Conservation (phyloP, 345 rosid genomes). For the Garcia nutans region DNA sequence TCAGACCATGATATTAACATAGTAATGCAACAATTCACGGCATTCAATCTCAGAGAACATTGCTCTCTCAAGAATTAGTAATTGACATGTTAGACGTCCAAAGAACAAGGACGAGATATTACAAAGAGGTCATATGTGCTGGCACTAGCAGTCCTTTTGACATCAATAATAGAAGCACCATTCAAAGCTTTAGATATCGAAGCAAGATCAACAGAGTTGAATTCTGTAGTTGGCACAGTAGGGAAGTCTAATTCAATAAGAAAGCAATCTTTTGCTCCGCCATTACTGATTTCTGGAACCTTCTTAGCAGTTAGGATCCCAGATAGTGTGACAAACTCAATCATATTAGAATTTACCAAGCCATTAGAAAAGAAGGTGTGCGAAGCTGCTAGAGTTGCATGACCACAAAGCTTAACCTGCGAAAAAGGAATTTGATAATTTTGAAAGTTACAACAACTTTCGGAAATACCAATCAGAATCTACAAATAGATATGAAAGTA, state of each 20-base stretch:
- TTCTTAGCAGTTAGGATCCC: slow-evolving; percentile 66
- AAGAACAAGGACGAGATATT: slow-evolving; percentile 21
- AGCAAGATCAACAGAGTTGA: slow-evolving; percentile 29
- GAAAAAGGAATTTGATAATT: neutral
- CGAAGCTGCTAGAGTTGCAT: slow-evolving; percentile 84
- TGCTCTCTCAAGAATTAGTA: neutral
- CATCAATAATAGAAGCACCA: slow-evolving; percentile 49
- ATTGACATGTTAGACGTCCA: neutral
- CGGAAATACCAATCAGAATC: neutral
- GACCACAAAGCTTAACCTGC: slow-evolving; percentile 81
- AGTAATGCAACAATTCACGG: neutral
- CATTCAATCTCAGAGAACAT: neutral
- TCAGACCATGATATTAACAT: neutral
- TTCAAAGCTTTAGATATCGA: slow-evolving; percentile 49
- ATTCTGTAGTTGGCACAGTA: slow-evolving; percentile 31
- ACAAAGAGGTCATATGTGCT: slow-evolving; percentile 42
- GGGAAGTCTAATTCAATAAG: slow-evolving; percentile 65
- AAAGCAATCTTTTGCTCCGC: slow-evolving; percentile 33
- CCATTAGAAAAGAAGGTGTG: slow-evolving; percentile 57
- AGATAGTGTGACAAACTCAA: slow-evolving; percentile 69
- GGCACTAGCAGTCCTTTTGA: slow-evolving; percentile 47
- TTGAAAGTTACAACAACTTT: neutral
- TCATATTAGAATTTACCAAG: slow-evolving; percentile 42
- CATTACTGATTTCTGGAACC: slow-evolving; percentile 34
- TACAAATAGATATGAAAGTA: neutral